Conservation (phyloP, 2,329 filamentous ascomycete genomes). For the Rutstroemia sp. region DNA sequence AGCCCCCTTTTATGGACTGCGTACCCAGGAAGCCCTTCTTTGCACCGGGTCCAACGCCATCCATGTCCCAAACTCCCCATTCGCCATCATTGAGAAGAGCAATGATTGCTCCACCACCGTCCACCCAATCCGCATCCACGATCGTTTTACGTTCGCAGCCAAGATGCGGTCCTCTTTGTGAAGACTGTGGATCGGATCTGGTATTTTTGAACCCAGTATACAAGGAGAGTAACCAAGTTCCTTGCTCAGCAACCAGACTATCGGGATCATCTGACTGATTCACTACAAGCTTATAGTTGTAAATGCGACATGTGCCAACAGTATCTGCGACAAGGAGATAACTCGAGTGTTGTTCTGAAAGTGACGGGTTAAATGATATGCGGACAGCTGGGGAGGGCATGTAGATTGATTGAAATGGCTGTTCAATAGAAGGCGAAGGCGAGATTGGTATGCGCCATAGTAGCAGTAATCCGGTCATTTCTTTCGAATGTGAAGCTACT, state of each 20-base stretch:
- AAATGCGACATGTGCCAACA: conserved; percentile 50
- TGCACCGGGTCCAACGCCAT: conserved; percentile 45
- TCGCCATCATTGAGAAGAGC: conserved; percentile 54
- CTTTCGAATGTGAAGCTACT: conserved; percentile 52
- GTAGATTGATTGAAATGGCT: conserved; percentile 54
- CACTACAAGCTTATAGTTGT: conserved; percentile 50
- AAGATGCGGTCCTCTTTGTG: conserved; percentile 40
- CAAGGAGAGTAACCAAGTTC: conserved; percentile 57
- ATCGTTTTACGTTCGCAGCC: conserved; percentile 48
- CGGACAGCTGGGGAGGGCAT: conserved; percentile 45
- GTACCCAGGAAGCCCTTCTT: conserved; percentile 34
- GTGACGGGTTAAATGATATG: conserved; percentile 53
- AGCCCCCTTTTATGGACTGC: conserved; percentile 43
- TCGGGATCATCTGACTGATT: conserved; percentile 38
- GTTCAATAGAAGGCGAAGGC: conserved; percentile 27
- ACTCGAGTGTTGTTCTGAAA: conserved; percentile 35
- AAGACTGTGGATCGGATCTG: conserved; percentile 15
- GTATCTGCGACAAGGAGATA: conserved; percentile 51
- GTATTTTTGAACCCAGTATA: conserved; percentile 34
- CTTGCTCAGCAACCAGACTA: conserved; percentile 35
- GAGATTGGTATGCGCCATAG: conserved; percentile 49
- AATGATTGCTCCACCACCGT: conserved; percentile 51
- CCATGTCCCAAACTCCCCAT: conserved; percentile 63
- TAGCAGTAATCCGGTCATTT: conserved; percentile 50
- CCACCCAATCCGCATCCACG: conserved; percentile 56